phyloP scores from a whole-genome alignment of 768 basidiomycete species.

The Phaeolepiota aurea region DNA sequence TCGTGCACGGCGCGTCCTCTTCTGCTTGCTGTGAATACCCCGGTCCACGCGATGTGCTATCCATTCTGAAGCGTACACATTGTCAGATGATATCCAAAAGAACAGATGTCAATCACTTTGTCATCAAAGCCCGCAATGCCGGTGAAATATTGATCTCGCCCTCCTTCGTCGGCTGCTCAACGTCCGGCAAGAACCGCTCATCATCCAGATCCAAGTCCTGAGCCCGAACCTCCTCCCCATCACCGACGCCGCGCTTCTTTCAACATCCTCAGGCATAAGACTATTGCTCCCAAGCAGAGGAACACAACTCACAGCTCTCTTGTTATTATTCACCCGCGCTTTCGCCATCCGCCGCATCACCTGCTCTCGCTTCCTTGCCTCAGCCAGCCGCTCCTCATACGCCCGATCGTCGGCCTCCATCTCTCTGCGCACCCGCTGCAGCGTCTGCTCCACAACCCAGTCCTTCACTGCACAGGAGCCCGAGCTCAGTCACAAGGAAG shows the following conservation, averaged over 20 bases:
- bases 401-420: slow-evolving; percentile 62
- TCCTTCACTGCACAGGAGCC: slow-evolving; percentile 37
- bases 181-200: slow-evolving; percentile 66
- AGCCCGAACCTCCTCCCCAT: slow-evolving; percentile 1
- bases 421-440: slow-evolving; percentile 53
- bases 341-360: slow-evolving; percentile 41
- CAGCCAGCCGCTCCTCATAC: slow-evolving; percentile 48
- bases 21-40: too few species aligned
- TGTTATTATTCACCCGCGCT: slow-evolving; percentile 51
- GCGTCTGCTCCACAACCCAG: slow-evolving; percentile 72
- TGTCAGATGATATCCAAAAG: too few species aligned
- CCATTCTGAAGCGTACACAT: too few species aligned
- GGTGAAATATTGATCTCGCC: slow-evolving; percentile 59
- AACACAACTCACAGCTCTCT: slow-evolving; percentile 42
- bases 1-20: slow-evolving; percentile 48
- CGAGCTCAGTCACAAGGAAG: not conserved
- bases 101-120: slow-evolving; percentile 38
- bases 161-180: slow-evolving; percentile 26
- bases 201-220: slow-evolving; percentile 42
- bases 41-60: too few species aligned
- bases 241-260: too few species aligned
- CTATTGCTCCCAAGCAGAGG: too few species aligned
- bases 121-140: slow-evolving; percentile 73
- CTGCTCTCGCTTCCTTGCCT: slow-evolving; percentile 59
- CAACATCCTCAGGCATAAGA: not conserved